These are phyloP conservation scores for Dionaea muscipula DNA, from an alignment of 179 eudicot species.

Conservation along the genomic window DNA sequence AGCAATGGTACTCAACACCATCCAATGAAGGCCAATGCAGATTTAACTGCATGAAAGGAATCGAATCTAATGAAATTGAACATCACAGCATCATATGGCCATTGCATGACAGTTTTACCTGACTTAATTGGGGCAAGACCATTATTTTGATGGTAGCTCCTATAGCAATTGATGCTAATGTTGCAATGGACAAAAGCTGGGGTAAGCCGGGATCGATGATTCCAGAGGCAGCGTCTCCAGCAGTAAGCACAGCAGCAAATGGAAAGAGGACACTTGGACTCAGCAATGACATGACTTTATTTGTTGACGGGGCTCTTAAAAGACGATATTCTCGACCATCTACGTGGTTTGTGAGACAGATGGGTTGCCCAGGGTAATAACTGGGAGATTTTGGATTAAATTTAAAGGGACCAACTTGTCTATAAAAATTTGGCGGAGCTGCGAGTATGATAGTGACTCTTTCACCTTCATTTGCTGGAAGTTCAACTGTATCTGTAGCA, in stretches of 20 bases:
- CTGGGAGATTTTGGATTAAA: slow-evolving; percentile 57
- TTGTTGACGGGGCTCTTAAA: slow-evolving; percentile 66
- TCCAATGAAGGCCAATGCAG: too few relatives aligned
- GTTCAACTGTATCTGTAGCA: slow-evolving; percentile 84
- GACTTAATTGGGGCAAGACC: slow-evolving; percentile 62
- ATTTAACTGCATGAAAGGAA: too few relatives aligned
- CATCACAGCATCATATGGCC: too few relatives aligned
- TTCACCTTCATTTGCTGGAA: slow-evolving; percentile 93
- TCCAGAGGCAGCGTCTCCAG: slow-evolving; percentile 92
- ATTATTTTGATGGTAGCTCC: slow-evolving; percentile 63
- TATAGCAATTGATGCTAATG: slow-evolving; percentile 57
- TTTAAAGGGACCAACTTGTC: slow-evolving; percentile 74
- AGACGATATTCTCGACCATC: slow-evolving; percentile 73
- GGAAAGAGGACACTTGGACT: slow-evolving; percentile 62
- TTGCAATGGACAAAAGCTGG: slow-evolving; percentile 60
- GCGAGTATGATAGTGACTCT: slow-evolving; percentile 87
- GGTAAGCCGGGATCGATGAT: slow-evolving; percentile 79
- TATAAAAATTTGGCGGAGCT: slow-evolving; percentile 62
- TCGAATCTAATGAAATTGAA: too few relatives aligned
- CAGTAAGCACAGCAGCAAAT: slow-evolving; percentile 57
- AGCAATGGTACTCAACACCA: too few relatives aligned
- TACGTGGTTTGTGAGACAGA: slow-evolving; percentile 72
- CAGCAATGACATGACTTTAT: slow-evolving; percentile 30
- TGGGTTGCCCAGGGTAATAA: slow-evolving; percentile 74
- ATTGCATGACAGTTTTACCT: slow-evolving; percentile 19